Base-by-base conservation (phyloP, 352 stramenopile species). In the Globisporangium alternatum region DNA sequence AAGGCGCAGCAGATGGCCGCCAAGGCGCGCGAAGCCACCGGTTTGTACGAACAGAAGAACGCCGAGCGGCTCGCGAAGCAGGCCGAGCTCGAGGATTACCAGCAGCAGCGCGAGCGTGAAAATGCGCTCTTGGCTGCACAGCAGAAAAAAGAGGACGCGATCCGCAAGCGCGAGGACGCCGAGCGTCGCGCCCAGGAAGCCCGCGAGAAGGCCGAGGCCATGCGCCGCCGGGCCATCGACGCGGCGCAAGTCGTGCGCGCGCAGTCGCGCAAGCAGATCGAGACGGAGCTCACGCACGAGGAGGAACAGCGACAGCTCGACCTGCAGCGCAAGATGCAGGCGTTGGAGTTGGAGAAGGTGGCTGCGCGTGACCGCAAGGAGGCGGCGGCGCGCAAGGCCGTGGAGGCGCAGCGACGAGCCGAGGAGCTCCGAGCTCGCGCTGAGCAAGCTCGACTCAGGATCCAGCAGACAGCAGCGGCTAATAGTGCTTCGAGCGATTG, bases 261-360 rank as follows among this genome's bases (percentile, higher is more conserved):
- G 19, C 81, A 84, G 57, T 88, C 82, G 41, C 79, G 83, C 1
- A 66, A 67, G 28, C 81, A 90, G 66, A 91, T 95, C 28, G 83
- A 93, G 60, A 78, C 72, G 5, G 74, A 86, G 43, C 66, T 93
- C 9, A 68, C 64, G 43, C 68, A 77, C 39, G 86, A 95, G 69
- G 84, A 93, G 67, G 69, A 68, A 7, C 66, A 76, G 19, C 84
- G 82, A 1, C 69, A 83, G 31, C 66, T 61, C 19, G 67, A 81
- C 22, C 69, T 74, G 54, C 66, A 88, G 53, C 59, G 52, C 31
- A 76, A 76, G 49, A 57, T 93, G 55, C 58, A 76, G 33, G 75
- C 73, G 48, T 74, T 95, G 8, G 71, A 90, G 53, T 66, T 69
- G 48, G 78, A 75, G 39, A 91, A 88, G 65, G 33, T 66, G 13